Evolutionary conservation across 768 basidiomycete species (phyloP).

Genomic region (Trametes elegans): DNA sequence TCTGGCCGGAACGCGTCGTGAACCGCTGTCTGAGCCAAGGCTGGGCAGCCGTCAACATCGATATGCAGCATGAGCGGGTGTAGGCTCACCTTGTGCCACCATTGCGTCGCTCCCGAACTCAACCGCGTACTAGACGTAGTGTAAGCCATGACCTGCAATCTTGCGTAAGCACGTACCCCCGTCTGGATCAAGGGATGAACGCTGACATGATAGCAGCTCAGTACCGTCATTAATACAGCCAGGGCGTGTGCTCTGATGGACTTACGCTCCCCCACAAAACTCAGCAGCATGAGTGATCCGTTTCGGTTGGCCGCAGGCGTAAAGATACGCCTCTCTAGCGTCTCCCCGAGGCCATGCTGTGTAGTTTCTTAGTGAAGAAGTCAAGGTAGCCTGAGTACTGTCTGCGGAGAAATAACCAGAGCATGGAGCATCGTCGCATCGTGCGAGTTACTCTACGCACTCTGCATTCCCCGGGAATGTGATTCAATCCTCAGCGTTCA

Average conservation of each 20-base stretch:
- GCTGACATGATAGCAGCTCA: conserved; percentile 29
- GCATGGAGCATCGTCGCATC: neutral
- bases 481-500: conserved; percentile 47
- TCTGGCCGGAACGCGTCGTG: conserved; percentile 32
- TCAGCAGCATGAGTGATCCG: conserved; percentile 32
- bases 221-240: neutral
- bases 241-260: conserved; percentile 2
- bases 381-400: conserved; percentile 30
- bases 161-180: conserved; percentile 42
- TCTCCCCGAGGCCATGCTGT: conserved; percentile 35
- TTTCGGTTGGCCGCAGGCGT: conserved; percentile 32
- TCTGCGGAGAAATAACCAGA: conserved; percentile 17
- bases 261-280: conserved; percentile 38
- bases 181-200: conserved; percentile 56
- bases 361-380: conserved; percentile 41
- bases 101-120: conserved; percentile 53
- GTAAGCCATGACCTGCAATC: neutral
- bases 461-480: conserved; percentile 47
- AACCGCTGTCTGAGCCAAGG: conserved; percentile 50
- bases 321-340: conserved; percentile 52
- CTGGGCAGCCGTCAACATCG: no score
- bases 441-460: conserved; percentile 37
- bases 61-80: neutral
- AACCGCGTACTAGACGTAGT: conserved; percentile 41
- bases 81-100: conserved; percentile 44